Percentiles rank a stretch among this genome's conserved stretches.
Conservation (phyloP, 2,329 filamentous ascomycete genomes). For the Fusarium redolens region DNA sequence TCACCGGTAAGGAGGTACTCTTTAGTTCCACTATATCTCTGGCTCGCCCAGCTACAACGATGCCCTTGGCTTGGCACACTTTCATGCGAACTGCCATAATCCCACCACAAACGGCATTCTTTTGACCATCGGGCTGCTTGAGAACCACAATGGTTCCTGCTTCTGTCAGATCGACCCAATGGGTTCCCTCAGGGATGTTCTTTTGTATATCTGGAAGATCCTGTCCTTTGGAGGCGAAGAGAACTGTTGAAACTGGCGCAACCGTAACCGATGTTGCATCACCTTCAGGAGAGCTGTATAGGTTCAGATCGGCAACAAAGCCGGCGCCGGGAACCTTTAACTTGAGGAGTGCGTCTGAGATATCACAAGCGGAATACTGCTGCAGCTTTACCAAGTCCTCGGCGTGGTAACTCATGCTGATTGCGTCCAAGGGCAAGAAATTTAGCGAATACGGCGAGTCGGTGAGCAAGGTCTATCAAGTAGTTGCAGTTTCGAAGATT, state of each 20-base stretch:
- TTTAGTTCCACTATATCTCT: constrained; percentile 73
- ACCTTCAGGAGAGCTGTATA: constrained; percentile 47
- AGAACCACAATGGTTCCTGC: constrained; percentile 73
- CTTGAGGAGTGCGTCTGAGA: constrained; percentile 79
- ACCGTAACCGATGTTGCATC: constrained; percentile 50
- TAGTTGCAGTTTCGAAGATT: constrained; percentile 15
- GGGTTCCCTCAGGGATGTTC: constrained; percentile 69
- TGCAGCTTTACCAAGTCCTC: constrained; percentile 46
- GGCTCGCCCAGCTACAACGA: constrained; percentile 75
- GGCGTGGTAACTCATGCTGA: constrained; percentile 38
- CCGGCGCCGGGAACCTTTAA: constrained; percentile 74
- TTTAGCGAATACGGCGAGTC: constrained; percentile 27
- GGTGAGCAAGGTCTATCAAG: constrained; percentile 27
- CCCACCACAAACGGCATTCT: constrained; percentile 79
- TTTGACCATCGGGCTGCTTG: constrained; percentile 72
- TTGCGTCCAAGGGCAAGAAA: constrained; percentile 19
- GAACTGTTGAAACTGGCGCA: constrained; percentile 69
- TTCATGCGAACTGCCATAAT: constrained; percentile 80
- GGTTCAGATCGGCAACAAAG: constrained; percentile 68
- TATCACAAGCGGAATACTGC: constrained; percentile 63
- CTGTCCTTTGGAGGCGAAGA: constrained; percentile 70
- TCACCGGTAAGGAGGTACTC: constrained; percentile 66
- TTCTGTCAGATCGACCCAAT: constrained; percentile 75
- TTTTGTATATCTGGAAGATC: constrained; percentile 44
- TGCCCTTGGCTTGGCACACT: constrained; percentile 66